phyloP scores from a whole-genome alignment of 805 yeast species.

The Pichia insulana region DNA sequence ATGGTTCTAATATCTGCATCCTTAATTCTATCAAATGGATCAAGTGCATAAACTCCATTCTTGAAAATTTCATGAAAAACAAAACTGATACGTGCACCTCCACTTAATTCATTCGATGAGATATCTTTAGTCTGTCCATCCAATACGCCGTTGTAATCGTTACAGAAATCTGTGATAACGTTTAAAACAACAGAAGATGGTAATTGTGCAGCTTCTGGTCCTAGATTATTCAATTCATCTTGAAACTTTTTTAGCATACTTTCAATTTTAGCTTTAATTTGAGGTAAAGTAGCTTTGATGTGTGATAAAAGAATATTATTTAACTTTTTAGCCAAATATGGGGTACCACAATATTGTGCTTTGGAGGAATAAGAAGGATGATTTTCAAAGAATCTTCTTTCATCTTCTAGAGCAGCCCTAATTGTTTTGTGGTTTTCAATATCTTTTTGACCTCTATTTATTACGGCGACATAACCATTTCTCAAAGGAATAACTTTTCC shows the following conservation, averaged over 20 bases:
- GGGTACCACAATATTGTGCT: slow-evolving; percentile 98
- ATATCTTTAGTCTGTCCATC: slow-evolving; percentile 91
- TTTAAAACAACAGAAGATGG: slow-evolving; percentile 84
- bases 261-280: slow-evolving; percentile 84
- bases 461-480: slow-evolving; percentile 94
- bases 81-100: slow-evolving; percentile 96
- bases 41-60: slow-evolving; percentile 84
- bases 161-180: slow-evolving; percentile 86
- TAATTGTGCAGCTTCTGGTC: slow-evolving; percentile 83
- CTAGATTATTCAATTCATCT: slow-evolving; percentile 65
- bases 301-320: slow-evolving; percentile 84
- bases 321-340: slow-evolving; percentile 85
- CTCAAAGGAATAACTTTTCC: slow-evolving; percentile 93
- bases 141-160: slow-evolving; percentile 82
- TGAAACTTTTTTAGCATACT: slow-evolving; percentile 77
- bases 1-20: slow-evolving; percentile 95
- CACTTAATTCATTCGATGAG: slow-evolving; percentile 82
- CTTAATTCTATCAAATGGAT: slow-evolving; percentile 93
- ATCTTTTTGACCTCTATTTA: slow-evolving; percentile 95
- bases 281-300: slow-evolving; percentile 83
- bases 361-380: slow-evolving; percentile 89
- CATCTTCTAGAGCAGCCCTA: slow-evolving; percentile 77
- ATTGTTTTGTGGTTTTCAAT: slow-evolving; percentile 84
- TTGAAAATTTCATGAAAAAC: slow-evolving; percentile 95
- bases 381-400: slow-evolving; percentile 69